Evolutionary conservation across 805 yeast genomes (phyloP).

Genomic region (Cyberlindnera mississippiensis): DNA sequence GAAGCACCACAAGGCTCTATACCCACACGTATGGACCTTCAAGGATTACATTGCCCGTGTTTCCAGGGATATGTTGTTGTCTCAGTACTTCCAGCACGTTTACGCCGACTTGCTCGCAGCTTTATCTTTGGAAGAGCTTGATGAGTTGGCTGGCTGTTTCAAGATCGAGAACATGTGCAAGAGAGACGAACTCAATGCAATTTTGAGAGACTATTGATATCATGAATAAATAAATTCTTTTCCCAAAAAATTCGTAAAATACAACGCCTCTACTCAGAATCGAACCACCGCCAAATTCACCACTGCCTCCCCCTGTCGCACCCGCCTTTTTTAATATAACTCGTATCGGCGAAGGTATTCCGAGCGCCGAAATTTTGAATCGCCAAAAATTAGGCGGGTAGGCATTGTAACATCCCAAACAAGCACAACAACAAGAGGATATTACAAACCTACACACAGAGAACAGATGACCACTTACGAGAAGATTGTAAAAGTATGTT

Average conservation of each 20-base stretch:
- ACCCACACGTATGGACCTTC: conserved; percentile 40
- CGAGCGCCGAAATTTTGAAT: neutral
- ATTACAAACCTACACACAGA: too few relatives aligned
- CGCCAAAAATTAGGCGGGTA: neutral
- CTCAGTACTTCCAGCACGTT: conserved; percentile 42
- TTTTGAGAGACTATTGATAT: conserved; percentile 17
- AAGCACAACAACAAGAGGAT: neutral
- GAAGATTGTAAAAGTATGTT: conserved; percentile 64
- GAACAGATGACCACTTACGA: conserved; percentile 59
- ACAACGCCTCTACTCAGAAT: too few relatives aligned
- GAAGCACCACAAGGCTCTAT: conserved; percentile 36
- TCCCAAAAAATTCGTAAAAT: too few relatives aligned
- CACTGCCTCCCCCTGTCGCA: too few relatives aligned
- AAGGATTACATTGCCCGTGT: conserved; percentile 37
- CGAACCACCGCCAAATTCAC: too few relatives aligned
- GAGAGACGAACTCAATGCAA: conserved; percentile 39
- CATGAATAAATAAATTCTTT: too few relatives aligned
- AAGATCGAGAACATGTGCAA: conserved; percentile 42
- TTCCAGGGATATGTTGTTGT: conserved; percentile 42
- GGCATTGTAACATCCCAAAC: neutral
- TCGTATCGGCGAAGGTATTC: neutral
- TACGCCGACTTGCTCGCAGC: conserved; percentile 42
- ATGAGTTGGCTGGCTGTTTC: conserved; percentile 47
- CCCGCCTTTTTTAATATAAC: too few relatives aligned
- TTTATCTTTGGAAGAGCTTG: conserved; percentile 42